Base-by-base conservation (phyloP, 345 rosid genomes). In the Toxicodendron radicans region DNA sequence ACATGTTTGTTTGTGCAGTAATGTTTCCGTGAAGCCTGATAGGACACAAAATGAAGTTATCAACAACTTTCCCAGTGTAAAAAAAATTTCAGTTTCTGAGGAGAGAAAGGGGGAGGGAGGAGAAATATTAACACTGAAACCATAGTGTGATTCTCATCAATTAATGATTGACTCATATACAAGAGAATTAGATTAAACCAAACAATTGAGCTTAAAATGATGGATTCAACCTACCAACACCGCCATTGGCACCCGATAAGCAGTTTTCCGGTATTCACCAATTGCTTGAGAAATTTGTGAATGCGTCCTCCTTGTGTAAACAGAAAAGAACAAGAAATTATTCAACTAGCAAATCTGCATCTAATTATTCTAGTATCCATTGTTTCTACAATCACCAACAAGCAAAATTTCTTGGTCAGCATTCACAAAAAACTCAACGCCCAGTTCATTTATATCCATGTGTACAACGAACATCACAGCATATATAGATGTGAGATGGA, bases 201-300 rank as follows among this genome's bases (percentile, higher is more conserved):
- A 49, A 67, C 11, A 27, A 12, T 11, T 0, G 32, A 30, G 21
- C 5, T 52, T 23, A 16, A 1, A 73, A 33, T 33, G 49, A 68
- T 35, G 46, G 51, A 51, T 14, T 51, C 73, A 79, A 79, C 89
- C 68, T 85, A 92, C 98, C 98, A 95, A 81, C 62, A 95, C 89
- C 52, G 97, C 88, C 99, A 95, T 95, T 21, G 97, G 94, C 68
- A 91, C 99, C 73, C 98, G 85, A 78, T 95, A 95, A 43, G 91
- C 75, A 81, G 99, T 92, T 80, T 95, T 95, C 77, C 83, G 75
- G 75, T 90, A 95, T 77, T 95, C 99, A 32, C 88, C 88, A 61
- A 95, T 83, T 72, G 90, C 94, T 85, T 95, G 99, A 48, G 98
- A 86, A 78, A 95, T 86, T 82, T 95, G 98, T 64, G 98, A 87